Evolutionary conservation across 2,329 filamentous ascomycete genomes (phyloP), one percentile per base, ranked within the genome.

Genomic region (Aspergillus flavus): DNA sequence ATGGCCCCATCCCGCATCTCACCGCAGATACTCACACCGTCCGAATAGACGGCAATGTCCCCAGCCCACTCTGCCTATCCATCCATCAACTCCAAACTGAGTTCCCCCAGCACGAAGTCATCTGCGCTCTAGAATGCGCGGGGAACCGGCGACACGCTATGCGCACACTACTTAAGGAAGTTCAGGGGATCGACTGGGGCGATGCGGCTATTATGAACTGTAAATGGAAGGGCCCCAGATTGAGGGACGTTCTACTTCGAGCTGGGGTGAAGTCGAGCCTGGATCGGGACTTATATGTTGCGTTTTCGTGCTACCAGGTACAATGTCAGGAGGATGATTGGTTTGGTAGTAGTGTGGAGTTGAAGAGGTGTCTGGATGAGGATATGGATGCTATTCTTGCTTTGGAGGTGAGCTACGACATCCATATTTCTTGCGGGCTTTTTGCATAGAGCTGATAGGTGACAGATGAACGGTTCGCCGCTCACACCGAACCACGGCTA

Each of bases 121-220:
- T 83, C n/a, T 86, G 84, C 64, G 83, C 84, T 1, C 76, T 88
- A 1, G 85, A 87, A 76, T 88, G 86, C 66, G 86, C 86, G 3
- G 86, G 86, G 23, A 88, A 88, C 67, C 77, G 86, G 9, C 81
- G 86, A 12, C 85, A 88, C 69, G 86, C 84, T 2, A 88, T 88
- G 85, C 83, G 85, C 30, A 87, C 84, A 1, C 77, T 82, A 65
- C 74, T 87, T 30, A 86, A 86, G 68, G 86, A 88, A 72, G 86
- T 88, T 6, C 76, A 81, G 39, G 86, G 86, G 0, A 82, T 88
- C 48, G 85, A 88, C 69, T 88, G 86, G 86, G 80, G 81, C 43
- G 85, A 87, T 67, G 85, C 81, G 45, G 86, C 86, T 0, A 81
- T 87, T 23, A 87, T 87, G 84, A 88, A 87, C 68, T 86, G 85